These are phyloP conservation scores for Dorcoceras hygrometricum DNA, from an alignment of 257 asterid species.

Conservation along the genomic window DNA sequence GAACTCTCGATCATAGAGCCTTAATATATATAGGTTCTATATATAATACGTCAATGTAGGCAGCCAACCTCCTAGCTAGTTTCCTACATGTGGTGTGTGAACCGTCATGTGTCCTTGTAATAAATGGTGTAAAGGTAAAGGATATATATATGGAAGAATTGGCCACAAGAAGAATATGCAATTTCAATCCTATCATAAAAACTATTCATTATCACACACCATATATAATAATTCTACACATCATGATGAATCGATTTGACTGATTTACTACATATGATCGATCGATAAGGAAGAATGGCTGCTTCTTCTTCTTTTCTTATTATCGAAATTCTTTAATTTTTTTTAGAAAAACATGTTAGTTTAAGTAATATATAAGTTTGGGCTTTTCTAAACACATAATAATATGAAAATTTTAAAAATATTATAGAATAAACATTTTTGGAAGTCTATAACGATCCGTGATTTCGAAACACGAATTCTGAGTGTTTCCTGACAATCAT, in stretches of 20 bases:
- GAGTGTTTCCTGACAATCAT: too few relatives aligned
- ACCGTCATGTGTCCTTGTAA: neutral
- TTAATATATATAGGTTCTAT: too few relatives aligned
- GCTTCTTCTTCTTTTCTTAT: too few relatives aligned
- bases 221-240: neutral
- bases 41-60: neutral
- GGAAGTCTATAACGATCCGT: too few relatives aligned
- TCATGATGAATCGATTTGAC: constrained; percentile 18
- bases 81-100: neutral
- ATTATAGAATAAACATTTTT: too few relatives aligned
- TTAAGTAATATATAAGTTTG: too few relatives aligned
- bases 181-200: neutral
- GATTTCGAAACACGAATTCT: too few relatives aligned
- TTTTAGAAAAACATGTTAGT: too few relatives aligned
- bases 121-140: neutral
- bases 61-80: neutral
- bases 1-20: neutral
- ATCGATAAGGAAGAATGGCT: neutral
- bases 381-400: too few relatives aligned
- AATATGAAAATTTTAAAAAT: too few relatives aligned
- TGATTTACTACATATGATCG: neutral
- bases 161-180: constrained; percentile 8
- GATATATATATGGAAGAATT: neutral
- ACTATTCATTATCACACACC: constrained; percentile 20
- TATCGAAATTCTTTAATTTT: too few relatives aligned